Conservation (phyloP, 176 grass and related monocot species). For the Oryza brachyantha region DNA sequence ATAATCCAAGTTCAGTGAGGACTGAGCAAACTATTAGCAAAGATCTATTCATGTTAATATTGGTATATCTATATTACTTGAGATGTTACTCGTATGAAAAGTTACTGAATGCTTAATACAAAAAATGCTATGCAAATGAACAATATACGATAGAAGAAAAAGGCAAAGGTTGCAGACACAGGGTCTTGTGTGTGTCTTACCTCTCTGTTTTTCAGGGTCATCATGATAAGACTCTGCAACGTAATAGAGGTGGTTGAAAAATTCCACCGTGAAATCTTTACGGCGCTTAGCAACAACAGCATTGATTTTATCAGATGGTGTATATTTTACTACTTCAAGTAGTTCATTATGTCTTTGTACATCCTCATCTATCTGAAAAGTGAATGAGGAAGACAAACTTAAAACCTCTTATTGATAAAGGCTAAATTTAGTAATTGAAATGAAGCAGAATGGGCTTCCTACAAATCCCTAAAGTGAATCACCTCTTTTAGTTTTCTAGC, state of each 20-base stretch:
- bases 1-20: not conserved
- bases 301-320: constrained; percentile 56
- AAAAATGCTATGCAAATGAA: not conserved
- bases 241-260: constrained; percentile 80
- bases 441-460: not conserved
- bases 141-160: constrained; percentile 2
- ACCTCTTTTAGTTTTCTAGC: constrained; percentile 90
- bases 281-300: constrained; percentile 56
- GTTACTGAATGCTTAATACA: not conserved
- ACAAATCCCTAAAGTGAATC: not conserved
- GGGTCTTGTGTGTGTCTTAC: constrained; percentile 36
- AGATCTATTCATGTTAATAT: not conserved
- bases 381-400: not conserved
- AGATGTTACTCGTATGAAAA: not conserved
- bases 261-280: constrained; percentile 95
- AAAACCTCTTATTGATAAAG: constrained; percentile 3
- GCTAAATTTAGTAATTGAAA: constrained; percentile 3
- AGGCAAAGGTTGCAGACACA: not conserved
- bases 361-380: constrained; percentile 84
- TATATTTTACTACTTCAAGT: constrained; percentile 61
- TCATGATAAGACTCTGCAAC: constrained; percentile 77
- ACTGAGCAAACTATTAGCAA: not conserved
- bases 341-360: constrained; percentile 85
- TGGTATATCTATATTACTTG: not conserved
- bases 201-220: constrained; percentile 55